Conservation (phyloP, 148 eudicot genomes). For the Linanthus parryae region DNA sequence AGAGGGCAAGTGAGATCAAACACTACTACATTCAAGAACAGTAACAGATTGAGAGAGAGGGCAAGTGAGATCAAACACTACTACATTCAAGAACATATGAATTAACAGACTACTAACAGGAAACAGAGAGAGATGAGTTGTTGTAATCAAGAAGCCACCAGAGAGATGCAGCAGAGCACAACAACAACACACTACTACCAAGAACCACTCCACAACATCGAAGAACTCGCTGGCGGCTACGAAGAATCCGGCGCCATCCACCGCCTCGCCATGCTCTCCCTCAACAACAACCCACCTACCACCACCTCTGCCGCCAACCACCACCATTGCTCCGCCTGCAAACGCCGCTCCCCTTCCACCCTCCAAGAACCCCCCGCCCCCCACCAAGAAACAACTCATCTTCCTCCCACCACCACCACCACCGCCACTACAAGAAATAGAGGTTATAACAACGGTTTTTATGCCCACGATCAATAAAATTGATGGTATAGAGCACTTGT, state of each 20-base stretch:
- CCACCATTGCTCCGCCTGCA: background rate
- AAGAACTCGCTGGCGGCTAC: background rate
- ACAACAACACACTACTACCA: background rate
- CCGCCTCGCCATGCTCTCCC: constrained; percentile 6
- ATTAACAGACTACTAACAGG: no score
- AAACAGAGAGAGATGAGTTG: background rate
- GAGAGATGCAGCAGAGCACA: background rate
- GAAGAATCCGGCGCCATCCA: background rate
- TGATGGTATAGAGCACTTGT: no score
- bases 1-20: no score
- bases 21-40: no score
- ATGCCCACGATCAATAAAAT: no score
- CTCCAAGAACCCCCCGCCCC: constrained; percentile 12
- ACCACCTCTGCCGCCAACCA: background rate
- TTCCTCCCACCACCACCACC: background rate
- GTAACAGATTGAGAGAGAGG: no score
- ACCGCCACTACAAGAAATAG: no score
- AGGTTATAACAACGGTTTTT: no score
- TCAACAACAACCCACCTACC: background rate
- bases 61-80: no score
- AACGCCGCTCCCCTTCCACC: constrained; percentile 3
- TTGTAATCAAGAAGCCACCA: background rate
- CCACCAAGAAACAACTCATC: constrained; percentile 10
- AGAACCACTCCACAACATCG: constrained; percentile 7
- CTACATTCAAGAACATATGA: no score